Conservation (phyloP, 2,329 filamentous ascomycete genomes). For the Chaetomium olivaceum region DNA sequence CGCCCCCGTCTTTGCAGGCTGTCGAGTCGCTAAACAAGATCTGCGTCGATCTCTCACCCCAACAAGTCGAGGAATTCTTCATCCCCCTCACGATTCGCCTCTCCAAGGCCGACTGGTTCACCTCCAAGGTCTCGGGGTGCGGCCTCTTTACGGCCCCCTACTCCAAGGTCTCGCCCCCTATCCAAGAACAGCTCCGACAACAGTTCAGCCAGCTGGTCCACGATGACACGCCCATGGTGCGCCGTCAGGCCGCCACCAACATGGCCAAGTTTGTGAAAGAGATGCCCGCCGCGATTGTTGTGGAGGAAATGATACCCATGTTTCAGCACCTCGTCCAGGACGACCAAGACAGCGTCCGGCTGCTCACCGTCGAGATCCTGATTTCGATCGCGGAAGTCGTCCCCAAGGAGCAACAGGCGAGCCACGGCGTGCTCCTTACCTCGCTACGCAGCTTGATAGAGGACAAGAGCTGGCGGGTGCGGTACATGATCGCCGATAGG, state of each 20-base stretch:
- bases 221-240: constrained; percentile 98
- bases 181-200: constrained; percentile 87
- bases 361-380: constrained; percentile 93
- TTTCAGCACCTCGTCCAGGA: constrained; percentile 96
- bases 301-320: constrained; percentile 98
- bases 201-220: constrained; percentile 93
- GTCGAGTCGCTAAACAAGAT: constrained; percentile 99
- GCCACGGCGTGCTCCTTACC: constrained; percentile 88
- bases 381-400: constrained; percentile 96
- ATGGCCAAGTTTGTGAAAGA: constrained; percentile 97
- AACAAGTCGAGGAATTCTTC: constrained; percentile 96
- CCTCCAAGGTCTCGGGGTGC: constrained; percentile 96
- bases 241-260: constrained; percentile 94
- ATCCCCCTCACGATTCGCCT: constrained; percentile 93
- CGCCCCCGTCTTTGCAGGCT: constrained; percentile 57
- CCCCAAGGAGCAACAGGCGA: constrained; percentile 96
- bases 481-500: constrained; percentile 98
- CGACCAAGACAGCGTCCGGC: constrained; percentile 94
- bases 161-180: constrained; percentile 80
- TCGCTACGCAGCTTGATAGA: constrained; percentile 92
- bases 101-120: constrained; percentile 99
- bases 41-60: constrained; percentile 83
- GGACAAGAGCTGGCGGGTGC: constrained; percentile 98
- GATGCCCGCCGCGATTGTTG: constrained; percentile 86
- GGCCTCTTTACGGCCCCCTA: constrained; percentile 94